Evolutionary conservation across 1,284 basidiomycete genomes (phyloP).

Genomic region (Cystobasidium slooffiae): DNA sequence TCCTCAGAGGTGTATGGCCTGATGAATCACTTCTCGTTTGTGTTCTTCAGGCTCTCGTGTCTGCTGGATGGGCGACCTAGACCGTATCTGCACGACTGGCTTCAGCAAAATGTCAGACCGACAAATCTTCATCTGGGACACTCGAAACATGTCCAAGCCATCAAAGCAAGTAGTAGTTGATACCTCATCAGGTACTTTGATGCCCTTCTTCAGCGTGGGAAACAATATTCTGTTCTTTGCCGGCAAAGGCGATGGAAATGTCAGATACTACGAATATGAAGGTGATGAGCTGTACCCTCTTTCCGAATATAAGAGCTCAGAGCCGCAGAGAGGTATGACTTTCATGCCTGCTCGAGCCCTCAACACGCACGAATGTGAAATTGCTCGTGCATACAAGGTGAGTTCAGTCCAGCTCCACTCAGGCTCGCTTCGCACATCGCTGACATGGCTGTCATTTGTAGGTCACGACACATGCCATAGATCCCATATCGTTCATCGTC

Average conservation of each 20-base stretch:
- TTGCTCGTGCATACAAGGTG: constrained; percentile 87
- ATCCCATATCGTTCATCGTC: constrained; percentile 91
- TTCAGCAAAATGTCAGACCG: constrained; percentile 95
- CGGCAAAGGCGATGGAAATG: constrained; percentile 80
- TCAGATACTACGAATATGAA: constrained; percentile 94
- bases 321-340: constrained; percentile 93
- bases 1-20: background rate
- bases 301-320: constrained; percentile 84
- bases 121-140: constrained; percentile 86
- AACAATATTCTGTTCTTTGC: constrained; percentile 92
- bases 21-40: background rate
- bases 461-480: constrained; percentile 72
- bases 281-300: constrained; percentile 79
- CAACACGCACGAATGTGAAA: constrained; percentile 88
- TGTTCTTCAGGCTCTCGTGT: constrained; percentile 67
- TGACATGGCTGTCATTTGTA: constrained; percentile 1
- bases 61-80: constrained; percentile 86
- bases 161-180: constrained; percentile 79
- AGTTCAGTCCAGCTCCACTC: constrained; percentile 23
- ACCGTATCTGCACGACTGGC: constrained; percentile 88
- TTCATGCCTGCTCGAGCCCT: constrained; percentile 90
- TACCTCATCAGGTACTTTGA: constrained; percentile 87
- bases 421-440: background rate
- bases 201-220: constrained; percentile 94
- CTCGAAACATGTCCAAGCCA: constrained; percentile 67